These are phyloP conservation scores for Venturiaceae sp. DNA, from an alignment of 2,329 filamentous ascomycete species.

Conservation along the genomic window DNA sequence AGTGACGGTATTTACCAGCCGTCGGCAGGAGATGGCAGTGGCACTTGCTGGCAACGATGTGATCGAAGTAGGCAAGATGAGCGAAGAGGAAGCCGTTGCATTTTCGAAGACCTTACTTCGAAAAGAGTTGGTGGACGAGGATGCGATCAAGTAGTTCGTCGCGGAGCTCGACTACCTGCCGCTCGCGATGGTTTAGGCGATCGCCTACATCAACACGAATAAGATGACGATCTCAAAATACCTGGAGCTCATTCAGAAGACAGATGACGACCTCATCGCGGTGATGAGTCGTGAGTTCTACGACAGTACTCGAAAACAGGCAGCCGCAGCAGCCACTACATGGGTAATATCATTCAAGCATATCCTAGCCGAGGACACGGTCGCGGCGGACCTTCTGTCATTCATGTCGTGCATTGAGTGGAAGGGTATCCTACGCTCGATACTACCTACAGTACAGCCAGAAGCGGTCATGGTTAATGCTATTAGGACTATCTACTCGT, in stretches of 20 bases:
- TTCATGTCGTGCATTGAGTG: slow-evolving; percentile 16
- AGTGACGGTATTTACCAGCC: slow-evolving; percentile 12
- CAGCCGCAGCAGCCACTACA: slow-evolving; percentile 13
- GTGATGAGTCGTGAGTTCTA: slow-evolving; percentile 11
- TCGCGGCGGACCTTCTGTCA: slow-evolving; percentile 12
- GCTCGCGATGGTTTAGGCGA: slow-evolving; percentile 15
- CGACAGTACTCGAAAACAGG: slow-evolving; percentile 2
- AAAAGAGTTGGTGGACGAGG: too few species aligned
- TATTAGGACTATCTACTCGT: slow-evolving; percentile 12
- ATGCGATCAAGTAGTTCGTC: neutral
- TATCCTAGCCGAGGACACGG: slow-evolving; percentile 9
- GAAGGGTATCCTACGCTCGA: slow-evolving; percentile 13
- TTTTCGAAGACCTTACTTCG: too few species aligned
- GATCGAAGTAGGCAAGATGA: slow-evolving; percentile 11
- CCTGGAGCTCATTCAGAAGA: neutral
- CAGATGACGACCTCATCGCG: neutral
- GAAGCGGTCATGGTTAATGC: slow-evolving; percentile 7
- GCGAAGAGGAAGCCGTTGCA: slow-evolving; percentile 8
- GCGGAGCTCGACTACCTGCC: slow-evolving; percentile 13
- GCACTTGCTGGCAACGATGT: slow-evolving; percentile 10
- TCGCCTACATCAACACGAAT: slow-evolving; percentile 16
- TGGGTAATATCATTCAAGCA: slow-evolving; percentile 14
- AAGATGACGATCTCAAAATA: neutral
- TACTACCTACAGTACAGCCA: slow-evolving; percentile 11
- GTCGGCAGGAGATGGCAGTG: slow-evolving; percentile 8